Base-by-base conservation (phyloP, 345 rosid species). In the Dimocarpus longan region DNA sequence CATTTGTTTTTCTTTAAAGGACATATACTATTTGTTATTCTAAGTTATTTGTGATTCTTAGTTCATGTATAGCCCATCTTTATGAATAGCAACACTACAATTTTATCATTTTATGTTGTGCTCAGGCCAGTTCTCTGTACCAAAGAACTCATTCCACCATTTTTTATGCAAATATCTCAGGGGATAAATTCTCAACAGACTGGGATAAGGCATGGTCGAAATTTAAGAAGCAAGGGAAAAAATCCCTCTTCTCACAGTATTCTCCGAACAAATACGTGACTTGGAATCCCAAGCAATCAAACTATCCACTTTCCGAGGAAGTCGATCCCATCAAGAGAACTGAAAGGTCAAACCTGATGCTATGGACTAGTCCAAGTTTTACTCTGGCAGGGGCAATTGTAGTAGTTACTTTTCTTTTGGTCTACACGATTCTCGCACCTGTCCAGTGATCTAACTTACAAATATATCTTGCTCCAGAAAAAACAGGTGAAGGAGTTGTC, bases 141-240 rank as follows among this genome's bases (percentile, higher is more conserved):
- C 19, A 8, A 37, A 52, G 6, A 24, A 70, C 66, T 69, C 62
- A 73, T 66, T 15, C 74, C 66, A 48, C 44, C 70, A 28, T 40
- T 78, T 22, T 74, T 68, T n/a, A 71, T 68, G 67, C 3, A 50
- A 64, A 72, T 50, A 16, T 71, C 56, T 71, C 86, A 92, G 99
- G 91, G 80, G 97, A 91, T 63, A 88, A 84, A 78, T 85, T 81
- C 79, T 90, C 96, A 37, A 91, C 86, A 10, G 97, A 93, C 78
- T 95, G 97, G 98, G 99, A 95, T 83, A 92, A 90, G 82, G 98
- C 98, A 6, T 95, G 97, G 98, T 84, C 93, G 43, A 91, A 32
- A 68, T 91, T 92, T 89, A 93, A 62, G 93, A 93, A 91, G 79
- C 90, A 84, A 62, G 96, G 98, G 79, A 95, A 94, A 81, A 93